Conservation (phyloP, 2,329 filamentous ascomycete species). For the Xylariaceae sp. region DNA sequence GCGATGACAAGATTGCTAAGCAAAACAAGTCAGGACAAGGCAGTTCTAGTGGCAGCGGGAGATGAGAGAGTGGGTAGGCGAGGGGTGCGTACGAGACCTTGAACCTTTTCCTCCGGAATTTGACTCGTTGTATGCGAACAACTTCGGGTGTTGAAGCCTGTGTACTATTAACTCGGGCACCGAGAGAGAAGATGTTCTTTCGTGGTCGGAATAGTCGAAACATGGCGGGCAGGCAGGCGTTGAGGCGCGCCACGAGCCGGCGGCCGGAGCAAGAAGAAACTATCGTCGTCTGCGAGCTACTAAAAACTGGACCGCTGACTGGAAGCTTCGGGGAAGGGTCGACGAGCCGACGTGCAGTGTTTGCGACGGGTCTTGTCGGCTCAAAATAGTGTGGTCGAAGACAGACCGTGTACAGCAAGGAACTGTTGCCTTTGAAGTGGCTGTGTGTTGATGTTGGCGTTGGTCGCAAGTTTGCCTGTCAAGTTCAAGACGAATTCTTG, state of each 20-base stretch:
- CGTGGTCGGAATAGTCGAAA: conserved; percentile 37
- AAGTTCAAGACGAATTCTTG: too few relatives aligned
- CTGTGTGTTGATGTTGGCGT: too few relatives aligned
- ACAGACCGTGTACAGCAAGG: too few relatives aligned
- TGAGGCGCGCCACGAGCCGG: conserved; percentile 35
- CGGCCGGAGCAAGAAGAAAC: conserved; percentile 29
- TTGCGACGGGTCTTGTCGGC: too few relatives aligned
- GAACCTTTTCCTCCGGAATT: conserved; percentile 35
- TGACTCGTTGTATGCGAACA: conserved; percentile 39
- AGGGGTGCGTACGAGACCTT: conserved; percentile 31
- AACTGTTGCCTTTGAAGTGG: too few relatives aligned
- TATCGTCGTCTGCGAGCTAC: background rate
- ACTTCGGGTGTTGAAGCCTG: conserved; percentile 25
- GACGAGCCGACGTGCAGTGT: too few relatives aligned
- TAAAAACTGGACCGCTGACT: background rate
- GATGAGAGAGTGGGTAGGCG: background rate
- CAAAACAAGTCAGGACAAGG: background rate
- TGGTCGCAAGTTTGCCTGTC: too few relatives aligned
- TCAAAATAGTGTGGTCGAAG: too few relatives aligned
- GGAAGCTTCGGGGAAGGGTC: background rate
- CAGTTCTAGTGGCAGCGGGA: background rate
- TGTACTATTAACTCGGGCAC: conserved; percentile 23
- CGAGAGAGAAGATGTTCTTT: conserved; percentile 31
- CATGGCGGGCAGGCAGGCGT: conserved; percentile 33
- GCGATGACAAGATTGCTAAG: conserved; percentile 38